These are phyloP conservation scores for Earliella scabrosa DNA, from an alignment of 1,284 basidiomycete genomes.

Conservation along the genomic window DNA sequence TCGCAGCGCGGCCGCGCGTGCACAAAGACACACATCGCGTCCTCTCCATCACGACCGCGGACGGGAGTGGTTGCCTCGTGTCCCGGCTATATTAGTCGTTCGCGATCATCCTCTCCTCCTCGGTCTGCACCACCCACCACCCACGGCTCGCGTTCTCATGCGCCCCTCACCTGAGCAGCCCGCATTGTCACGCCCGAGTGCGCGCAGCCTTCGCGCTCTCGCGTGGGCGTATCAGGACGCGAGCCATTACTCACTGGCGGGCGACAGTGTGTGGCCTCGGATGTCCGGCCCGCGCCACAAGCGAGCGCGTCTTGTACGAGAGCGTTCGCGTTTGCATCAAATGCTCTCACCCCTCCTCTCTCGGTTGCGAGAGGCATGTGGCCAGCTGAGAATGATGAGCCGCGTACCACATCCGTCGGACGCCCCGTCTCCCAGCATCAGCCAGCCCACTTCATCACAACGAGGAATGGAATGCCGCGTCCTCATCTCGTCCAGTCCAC, in stretches of 20 bases:
- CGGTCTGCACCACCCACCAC: not conserved
- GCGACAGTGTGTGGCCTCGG: not conserved
- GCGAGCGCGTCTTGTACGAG: too few relatives aligned
- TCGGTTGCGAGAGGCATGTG: constrained; percentile 22
- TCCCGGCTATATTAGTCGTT: constrained; percentile 19
- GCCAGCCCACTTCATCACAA: not conserved
- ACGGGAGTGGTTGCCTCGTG: constrained; percentile 17
- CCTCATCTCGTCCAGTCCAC: too few relatives aligned
- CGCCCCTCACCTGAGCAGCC: not conserved
- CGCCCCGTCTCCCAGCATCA: not conserved
- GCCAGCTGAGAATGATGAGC: constrained; percentile 17
- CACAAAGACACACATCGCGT: not conserved
- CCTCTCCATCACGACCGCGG: not conserved
- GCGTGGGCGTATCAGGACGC: not conserved
- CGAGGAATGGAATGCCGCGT: not conserved
- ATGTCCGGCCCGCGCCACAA: not conserved
- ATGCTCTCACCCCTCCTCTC: constrained; percentile 16
- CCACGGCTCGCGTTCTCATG: not conserved
- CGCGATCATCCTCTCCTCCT: constrained; percentile 10
- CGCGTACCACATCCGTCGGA: constrained; percentile 7
- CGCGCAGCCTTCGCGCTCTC: not conserved
- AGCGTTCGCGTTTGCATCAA: constrained; percentile 7
- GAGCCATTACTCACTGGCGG: too few relatives aligned
- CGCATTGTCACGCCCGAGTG: not conserved
- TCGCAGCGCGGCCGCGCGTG: not conserved